Conservation (phyloP, 2,329 filamentous ascomycete genomes). For the Cladosporium colombiae region DNA sequence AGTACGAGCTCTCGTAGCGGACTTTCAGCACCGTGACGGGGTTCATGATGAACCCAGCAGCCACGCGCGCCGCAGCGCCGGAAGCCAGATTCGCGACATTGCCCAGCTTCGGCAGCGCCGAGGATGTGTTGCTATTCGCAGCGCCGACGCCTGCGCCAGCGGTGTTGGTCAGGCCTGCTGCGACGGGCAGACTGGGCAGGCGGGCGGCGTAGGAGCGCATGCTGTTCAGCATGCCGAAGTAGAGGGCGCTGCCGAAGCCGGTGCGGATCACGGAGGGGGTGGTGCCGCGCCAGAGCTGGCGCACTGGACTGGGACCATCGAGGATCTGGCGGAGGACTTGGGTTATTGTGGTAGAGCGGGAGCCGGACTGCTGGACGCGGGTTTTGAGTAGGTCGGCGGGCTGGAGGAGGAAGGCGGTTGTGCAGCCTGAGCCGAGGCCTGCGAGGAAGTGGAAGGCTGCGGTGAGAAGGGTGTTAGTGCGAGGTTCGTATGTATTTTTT, state of each 20-base stretch:
- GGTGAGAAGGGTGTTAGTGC: background rate
- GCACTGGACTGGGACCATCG: slow-evolving; percentile 64
- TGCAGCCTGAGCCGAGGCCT: slow-evolving; percentile 81
- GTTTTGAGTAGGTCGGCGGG: slow-evolving; percentile 97
- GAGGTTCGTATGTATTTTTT: background rate
- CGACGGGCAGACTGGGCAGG: slow-evolving; percentile 29
- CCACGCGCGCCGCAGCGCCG: slow-evolving; percentile 79
- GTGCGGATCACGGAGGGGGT: slow-evolving; percentile 91
- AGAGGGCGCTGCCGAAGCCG: slow-evolving; percentile 87
- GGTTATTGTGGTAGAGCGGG: slow-evolving; percentile 64
- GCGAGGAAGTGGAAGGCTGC: slow-evolving; percentile 83
- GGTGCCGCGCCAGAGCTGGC: slow-evolving; percentile 87
- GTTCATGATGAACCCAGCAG: slow-evolving; percentile 90
- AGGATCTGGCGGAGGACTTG: slow-evolving; percentile 70
- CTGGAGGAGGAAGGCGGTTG: slow-evolving; percentile 87
- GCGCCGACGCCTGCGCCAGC: slow-evolving; percentile 15
- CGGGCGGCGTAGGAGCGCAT: slow-evolving; percentile 46
- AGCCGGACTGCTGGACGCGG: slow-evolving; percentile 83
- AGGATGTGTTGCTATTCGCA: slow-evolving; percentile 52
- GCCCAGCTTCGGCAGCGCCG: slow-evolving; percentile 76
- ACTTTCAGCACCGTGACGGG: slow-evolving; percentile 96
- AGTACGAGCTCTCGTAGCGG: slow-evolving; percentile 86
- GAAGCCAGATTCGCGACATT: slow-evolving; percentile 83
- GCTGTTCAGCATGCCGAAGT: slow-evolving; percentile 83
- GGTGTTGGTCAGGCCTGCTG: slow-evolving; percentile 10